Base-by-base conservation (phyloP, 768 basidiomycete species). In the Lyophyllum atratum region DNA sequence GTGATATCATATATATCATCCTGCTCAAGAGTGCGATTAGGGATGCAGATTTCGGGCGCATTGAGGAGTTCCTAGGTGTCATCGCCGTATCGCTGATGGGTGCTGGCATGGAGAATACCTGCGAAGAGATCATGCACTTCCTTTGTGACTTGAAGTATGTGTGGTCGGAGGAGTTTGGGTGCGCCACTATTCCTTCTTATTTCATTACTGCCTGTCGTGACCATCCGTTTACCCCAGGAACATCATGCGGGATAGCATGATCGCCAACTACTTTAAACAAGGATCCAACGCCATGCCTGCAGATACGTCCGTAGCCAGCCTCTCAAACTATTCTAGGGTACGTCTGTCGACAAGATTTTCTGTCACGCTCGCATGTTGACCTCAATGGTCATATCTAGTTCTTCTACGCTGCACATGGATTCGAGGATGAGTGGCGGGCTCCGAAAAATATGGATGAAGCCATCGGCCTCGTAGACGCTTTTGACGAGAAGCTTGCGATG, bases 201-300 rank as follows among this genome's bases (percentile, higher is more conserved):
- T 7, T n/a, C 9, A 39, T 39, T 15, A 6, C 3, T n/a, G 22
- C 11, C 37, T 40, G 15, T n/a, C n/a, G n/a, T n/a, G n/a, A 2
- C 10, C 3, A 48, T 21, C 7, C 22, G 7, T 21, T 49, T 34
- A 8, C 8, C 10, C 15, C 12, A 52, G 50, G 17, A 52, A 52
- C 22, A 52, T 52, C 37, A 52, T 52, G 50, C 37, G 50, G 22
- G 50, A 52, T 40, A 40, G 37, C n/a, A 52, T 52, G 50, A 52
- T 52, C 24, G 39, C 25, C 14, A 52, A 42, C n/a, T 42, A 24
- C 39, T 52, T 52, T 17, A 52, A 52, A 26, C 37, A 42, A 4
- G 50, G 50, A 25, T 52, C 50, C 11, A 42, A 52, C 15, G 4
- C 34, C 15, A 25, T 40, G 50, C 50, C 34, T 3, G 50, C 37